Percentiles rank a stretch among this genome's conserved stretches.
Conservation (phyloP, 2,329 filamentous ascomycete genomes). For the Arthrobotrys musiformis region DNA sequence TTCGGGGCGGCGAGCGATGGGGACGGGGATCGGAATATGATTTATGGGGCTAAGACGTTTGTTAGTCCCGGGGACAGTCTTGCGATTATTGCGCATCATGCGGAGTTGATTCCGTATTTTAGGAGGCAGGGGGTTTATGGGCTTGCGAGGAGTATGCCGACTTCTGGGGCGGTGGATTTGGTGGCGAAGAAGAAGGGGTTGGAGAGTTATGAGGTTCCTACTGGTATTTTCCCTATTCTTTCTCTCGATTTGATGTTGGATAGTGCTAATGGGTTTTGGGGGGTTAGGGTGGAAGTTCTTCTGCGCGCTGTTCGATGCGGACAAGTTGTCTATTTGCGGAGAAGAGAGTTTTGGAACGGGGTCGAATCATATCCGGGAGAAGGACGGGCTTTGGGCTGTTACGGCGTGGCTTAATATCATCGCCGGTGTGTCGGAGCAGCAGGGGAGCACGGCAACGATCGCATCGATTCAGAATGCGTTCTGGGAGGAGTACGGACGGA, state of each 20-base stretch:
- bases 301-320: constrained; percentile 90
- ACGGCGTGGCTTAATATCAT: constrained; percentile 99
- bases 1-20: constrained; percentile 97
- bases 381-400: constrained; percentile 97
- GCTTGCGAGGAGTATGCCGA: constrained; percentile 96
- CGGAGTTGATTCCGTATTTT: constrained; percentile 97
- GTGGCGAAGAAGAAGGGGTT: constrained; percentile 95
- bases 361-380: constrained; percentile 98
- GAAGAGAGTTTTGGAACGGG: constrained; percentile 98
- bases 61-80: constrained; percentile 97
- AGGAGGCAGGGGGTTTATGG: constrained; percentile 96
- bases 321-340: constrained; percentile 97
- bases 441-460: constrained; percentile 81
- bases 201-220: constrained; percentile 94
- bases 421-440: constrained; percentile 81
- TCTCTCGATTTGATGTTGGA: background rate
- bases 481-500: constrained; percentile 94
- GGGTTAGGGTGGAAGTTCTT: constrained; percentile 92
- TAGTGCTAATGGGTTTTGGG: background rate
- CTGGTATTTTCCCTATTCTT: constrained; percentile 61
- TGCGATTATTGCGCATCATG: constrained; percentile 97
- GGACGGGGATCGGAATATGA: constrained; percentile 99
- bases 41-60: constrained; percentile 95
- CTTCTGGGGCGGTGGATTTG: constrained; percentile 91
- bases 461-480: constrained; percentile 96